Evolutionary conservation across 441 rosid genomes (phyloP).

Genomic region (Pelargonium exstipulatum): DNA sequence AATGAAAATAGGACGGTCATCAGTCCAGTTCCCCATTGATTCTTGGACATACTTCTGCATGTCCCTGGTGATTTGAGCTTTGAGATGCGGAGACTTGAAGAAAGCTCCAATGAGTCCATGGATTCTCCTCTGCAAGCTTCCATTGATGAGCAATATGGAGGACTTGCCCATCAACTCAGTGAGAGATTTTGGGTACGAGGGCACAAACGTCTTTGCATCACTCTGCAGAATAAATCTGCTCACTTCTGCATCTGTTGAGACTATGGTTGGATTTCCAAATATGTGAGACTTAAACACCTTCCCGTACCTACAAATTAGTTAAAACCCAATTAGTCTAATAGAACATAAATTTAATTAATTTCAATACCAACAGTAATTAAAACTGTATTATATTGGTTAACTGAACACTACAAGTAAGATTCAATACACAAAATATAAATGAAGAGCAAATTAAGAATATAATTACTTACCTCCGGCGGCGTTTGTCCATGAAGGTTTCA

Average conservation of each 20-base stretch:
- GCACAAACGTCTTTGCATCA: slow-evolving; percentile 70
- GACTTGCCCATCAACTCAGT: slow-evolving; percentile 93
- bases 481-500: slow-evolving; percentile 81
- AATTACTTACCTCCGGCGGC: slow-evolving; percentile 52
- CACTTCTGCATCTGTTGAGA: slow-evolving; percentile 91
- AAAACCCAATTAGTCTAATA: background rate
- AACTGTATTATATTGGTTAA: background rate
- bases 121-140: slow-evolving; percentile 75
- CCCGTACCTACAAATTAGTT: slow-evolving; percentile 50
- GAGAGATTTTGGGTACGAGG: slow-evolving; percentile 85
- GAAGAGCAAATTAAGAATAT: background rate
- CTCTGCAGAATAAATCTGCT: slow-evolving; percentile 76
- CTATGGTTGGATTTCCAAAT: slow-evolving; percentile 73
- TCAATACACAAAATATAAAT: background rate
- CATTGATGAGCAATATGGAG: slow-evolving; percentile 77
- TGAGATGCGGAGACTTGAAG: slow-evolving; percentile 75
- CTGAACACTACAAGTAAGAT: background rate
- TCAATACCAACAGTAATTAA: background rate
- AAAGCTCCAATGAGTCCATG: slow-evolving; percentile 85
- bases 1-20: slow-evolving; percentile 50
- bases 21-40: slow-evolving; percentile 72
- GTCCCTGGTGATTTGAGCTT: slow-evolving; percentile 80
- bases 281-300: slow-evolving; percentile 95
- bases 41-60: slow-evolving; percentile 59
- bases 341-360: background rate